Evolutionary conservation across 345 rosid genomes (phyloP), one percentile per base, ranked within the genome.

Genomic region (Gossypium bickii): DNA sequence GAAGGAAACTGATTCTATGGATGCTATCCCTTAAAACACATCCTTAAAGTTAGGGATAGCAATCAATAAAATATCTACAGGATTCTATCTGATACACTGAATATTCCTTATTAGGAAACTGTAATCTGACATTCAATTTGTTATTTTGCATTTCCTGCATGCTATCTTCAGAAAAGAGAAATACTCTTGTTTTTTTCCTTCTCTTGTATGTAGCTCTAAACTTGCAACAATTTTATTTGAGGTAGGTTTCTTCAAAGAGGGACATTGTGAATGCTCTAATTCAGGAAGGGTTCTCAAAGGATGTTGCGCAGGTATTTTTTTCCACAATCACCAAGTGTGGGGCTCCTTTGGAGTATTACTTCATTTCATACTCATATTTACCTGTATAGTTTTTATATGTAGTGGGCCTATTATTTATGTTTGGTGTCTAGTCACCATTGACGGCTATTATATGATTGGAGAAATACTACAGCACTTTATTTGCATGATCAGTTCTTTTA

Each of bases 271-370:
- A 74, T 67, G 85, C 85, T 58, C 91, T 89, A 52, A 44, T 80
- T 77, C 80, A 58, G 71, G 87, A 83, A 77, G 90, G 91, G 38
- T 89, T 89, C 77, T 89, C 90, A 52, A 81, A 76, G 67, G 89
- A 86, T 76, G 88, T 89, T 45, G 90, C 94, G 13, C 87, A 86
- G 94, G 94, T 88, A 84, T 71, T 51, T 51, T 52, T 64, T 52
- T 64, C 74, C 52, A 57, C 71, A 17, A 45, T 41, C 24, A 25
- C 8, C 44, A 15, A 49, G 15, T 57, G 27, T 24, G 7, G 24
- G 44, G 22, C 72, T 25, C 58, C 72, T 69, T 67, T 49, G 43
- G 58, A 15, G 43, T 49, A 6, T 48, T 68, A 49, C 20, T 48
- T 68, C 38, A 25, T 68, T 68, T 47, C 43, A 15, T 24, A 8